phyloP scores from a whole-genome alignment of 805 yeast genomes.

The Pichia rugopelliculosa region DNA sequence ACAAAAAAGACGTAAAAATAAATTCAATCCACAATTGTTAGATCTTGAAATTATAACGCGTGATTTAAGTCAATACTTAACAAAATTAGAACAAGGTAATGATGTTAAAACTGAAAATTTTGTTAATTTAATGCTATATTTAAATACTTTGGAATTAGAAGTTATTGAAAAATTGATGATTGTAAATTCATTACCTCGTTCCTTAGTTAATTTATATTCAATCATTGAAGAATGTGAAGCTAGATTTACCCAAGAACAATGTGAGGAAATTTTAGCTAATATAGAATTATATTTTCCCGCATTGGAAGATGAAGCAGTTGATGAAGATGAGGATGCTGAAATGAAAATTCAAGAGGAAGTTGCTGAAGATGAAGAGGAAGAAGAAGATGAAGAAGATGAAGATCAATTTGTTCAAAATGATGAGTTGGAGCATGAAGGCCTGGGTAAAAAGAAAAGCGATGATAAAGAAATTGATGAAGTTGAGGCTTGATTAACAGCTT shows the following conservation, averaged over 20 bases:
- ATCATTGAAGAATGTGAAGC: conserved; percentile 90
- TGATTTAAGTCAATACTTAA: conserved; percentile 38
- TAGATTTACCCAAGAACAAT: conserved; percentile 63
- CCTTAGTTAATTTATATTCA: conserved; percentile 70
- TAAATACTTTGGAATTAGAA: conserved; percentile 52
- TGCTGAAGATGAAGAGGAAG: conserved; percentile 18
- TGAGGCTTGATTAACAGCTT: not conserved
- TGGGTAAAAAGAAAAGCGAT: conserved; percentile 11
- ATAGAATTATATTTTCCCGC: conserved; percentile 49
- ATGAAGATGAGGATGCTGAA: conserved; percentile 15
- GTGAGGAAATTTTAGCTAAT: conserved; percentile 50
- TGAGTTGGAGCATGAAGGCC: conserved; percentile 24
- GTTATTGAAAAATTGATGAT: conserved; percentile 82
- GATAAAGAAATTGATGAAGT: conserved; percentile 23
- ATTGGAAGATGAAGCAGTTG: conserved; percentile 24
- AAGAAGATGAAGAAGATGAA: conserved; percentile 19
- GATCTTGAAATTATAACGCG: conserved; percentile 45
- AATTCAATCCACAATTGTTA: conserved; percentile 29
- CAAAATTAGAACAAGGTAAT: conserved; percentile 27
- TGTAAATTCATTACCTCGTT: conserved; percentile 70
- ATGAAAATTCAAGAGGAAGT: conserved; percentile 10
- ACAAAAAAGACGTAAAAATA: conserved; percentile 21
- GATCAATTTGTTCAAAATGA: conserved; percentile 19
- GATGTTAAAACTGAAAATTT: conserved; percentile 23
- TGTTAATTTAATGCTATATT: conserved; percentile 33